Conservation (phyloP, 345 rosid genomes). For the Brassica incana region DNA sequence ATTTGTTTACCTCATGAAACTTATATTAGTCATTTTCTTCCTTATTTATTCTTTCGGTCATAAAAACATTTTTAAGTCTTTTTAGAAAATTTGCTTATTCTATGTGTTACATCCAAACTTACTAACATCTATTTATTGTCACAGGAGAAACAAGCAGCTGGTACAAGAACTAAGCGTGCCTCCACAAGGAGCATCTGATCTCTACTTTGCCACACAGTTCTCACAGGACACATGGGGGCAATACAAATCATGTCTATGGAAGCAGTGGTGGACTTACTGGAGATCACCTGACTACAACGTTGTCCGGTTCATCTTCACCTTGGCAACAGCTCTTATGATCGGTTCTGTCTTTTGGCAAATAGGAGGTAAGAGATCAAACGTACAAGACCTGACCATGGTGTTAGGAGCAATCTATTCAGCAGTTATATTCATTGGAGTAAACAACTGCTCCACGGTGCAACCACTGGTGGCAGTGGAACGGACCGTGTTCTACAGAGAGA, state of each 20-base stretch:
- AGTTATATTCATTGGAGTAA: conserved; percentile 59
- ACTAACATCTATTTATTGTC: conserved; percentile 7
- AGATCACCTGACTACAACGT: conserved; percentile 72
- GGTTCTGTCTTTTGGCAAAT: conserved; percentile 66
- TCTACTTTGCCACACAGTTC: conserved; percentile 52
- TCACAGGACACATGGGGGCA: conserved; percentile 61
- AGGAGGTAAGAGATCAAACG: conserved; percentile 49
- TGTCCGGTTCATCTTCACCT: conserved; percentile 55
- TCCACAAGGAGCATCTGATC: conserved; percentile 49
- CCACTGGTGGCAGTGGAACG: conserved; percentile 70
- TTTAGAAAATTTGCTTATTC: too few relatives aligned
- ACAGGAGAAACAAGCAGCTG: conserved; percentile 57
- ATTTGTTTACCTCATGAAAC: too few relatives aligned
- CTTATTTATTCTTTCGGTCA: too few relatives aligned
- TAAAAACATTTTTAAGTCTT: too few relatives aligned
- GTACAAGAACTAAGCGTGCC: conserved; percentile 58
- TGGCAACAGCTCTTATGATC: conserved; percentile 52
- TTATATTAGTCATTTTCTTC: too few relatives aligned
- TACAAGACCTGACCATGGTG: conserved; percentile 53
- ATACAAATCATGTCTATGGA: conserved; percentile 68
- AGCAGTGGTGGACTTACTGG: conserved; percentile 77
- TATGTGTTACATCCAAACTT: neutral
- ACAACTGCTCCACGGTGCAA: conserved; percentile 70
- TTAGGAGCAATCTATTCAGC: conserved; percentile 71
- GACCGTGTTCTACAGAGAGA: conserved; percentile 71